Evolutionary conservation across 192 early-diverging fungal species (phyloP).

Genomic region (Coemansia sp.): DNA sequence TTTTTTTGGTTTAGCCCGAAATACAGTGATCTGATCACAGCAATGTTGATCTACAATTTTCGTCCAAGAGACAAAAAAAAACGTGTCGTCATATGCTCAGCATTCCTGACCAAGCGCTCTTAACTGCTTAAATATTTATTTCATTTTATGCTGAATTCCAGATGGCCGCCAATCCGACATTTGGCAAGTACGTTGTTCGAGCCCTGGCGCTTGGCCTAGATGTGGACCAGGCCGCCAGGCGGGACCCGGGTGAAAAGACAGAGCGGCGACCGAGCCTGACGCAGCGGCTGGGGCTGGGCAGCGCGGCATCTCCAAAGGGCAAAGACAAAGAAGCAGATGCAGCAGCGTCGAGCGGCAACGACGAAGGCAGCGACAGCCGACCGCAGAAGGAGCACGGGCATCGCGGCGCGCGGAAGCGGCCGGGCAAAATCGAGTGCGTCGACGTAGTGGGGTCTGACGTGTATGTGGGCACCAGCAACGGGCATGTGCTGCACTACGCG

Average conservation of each 20-base stretch:
- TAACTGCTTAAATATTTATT: background rate
- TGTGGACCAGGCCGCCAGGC: slow-evolving; percentile 6
- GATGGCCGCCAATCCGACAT: slow-evolving; percentile 5
- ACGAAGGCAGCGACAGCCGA: background rate
- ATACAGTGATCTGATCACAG: too few relatives aligned
- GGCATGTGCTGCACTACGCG: slow-evolving; percentile 41
- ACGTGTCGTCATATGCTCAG: too few relatives aligned
- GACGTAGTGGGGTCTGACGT: slow-evolving; percentile 33
- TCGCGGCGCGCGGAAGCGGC: background rate
- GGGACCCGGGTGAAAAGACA: background rate
- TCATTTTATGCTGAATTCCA: background rate
- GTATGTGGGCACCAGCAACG: slow-evolving; percentile 44
- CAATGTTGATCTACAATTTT: too few relatives aligned
- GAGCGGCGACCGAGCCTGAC: slow-evolving; percentile 47
- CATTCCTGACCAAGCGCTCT: too few relatives aligned
- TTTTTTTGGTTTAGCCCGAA: background rate
- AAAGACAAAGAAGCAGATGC: background rate
- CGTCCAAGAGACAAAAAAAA: too few relatives aligned
- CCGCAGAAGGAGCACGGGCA: background rate
- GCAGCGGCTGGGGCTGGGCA: slow-evolving; percentile 35
- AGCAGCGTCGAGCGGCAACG: background rate
- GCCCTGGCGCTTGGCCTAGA: slow-evolving; percentile 26
- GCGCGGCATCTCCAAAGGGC: slow-evolving; percentile 2
- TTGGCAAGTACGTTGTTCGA: slow-evolving; percentile 23
- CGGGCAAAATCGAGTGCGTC: slow-evolving; percentile 31